Evolutionary conservation across 352 stramenopile species (phyloP).

Genomic region (Pythium rishiriense): DNA sequence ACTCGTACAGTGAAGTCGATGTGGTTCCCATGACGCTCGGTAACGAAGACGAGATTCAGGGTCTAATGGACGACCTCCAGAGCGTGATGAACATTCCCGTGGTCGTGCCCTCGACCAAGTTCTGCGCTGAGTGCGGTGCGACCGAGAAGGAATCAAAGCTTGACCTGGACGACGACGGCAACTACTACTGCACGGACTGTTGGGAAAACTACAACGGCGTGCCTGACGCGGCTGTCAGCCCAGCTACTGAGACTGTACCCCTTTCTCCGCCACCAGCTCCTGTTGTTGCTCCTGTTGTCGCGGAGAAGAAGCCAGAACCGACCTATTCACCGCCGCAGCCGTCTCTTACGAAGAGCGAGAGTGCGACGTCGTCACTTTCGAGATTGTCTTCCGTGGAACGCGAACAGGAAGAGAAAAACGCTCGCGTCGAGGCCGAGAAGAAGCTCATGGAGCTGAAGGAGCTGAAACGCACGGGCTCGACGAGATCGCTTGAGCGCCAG

Average conservation of each 20-base stretch:
- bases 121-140: conserved; percentile 75
- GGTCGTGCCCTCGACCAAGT: conserved; percentile 72
- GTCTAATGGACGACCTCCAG: conserved; percentile 75
- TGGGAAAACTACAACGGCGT: conserved; percentile 83
- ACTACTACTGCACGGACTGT: conserved; percentile 89
- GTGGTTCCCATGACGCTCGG: conserved; percentile 59
- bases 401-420: conserved; percentile 73
- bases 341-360: conserved; percentile 36
- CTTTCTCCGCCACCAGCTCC: conserved; percentile 23
- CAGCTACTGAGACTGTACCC: conserved; percentile 7
- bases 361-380: conserved; percentile 30
- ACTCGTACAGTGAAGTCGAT: conserved; percentile 74
- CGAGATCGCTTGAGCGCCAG: conserved; percentile 51
- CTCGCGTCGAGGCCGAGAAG: conserved; percentile 73
- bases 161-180: conserved; percentile 77
- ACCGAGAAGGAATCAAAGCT: conserved; percentile 78
- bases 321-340: conserved; percentile 30
- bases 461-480: conserved; percentile 62
- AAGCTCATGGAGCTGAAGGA: conserved; percentile 85
- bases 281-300: conserved; percentile 4
- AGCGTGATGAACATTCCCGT: conserved; percentile 83
- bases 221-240: conserved; percentile 30
- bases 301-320: conserved; percentile 18
- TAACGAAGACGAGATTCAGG: conserved; percentile 59
- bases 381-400: conserved; percentile 49